Evolutionary conservation across 2,329 filamentous ascomycete species (phyloP).

Genomic region (Alternaria ventricosa): DNA sequence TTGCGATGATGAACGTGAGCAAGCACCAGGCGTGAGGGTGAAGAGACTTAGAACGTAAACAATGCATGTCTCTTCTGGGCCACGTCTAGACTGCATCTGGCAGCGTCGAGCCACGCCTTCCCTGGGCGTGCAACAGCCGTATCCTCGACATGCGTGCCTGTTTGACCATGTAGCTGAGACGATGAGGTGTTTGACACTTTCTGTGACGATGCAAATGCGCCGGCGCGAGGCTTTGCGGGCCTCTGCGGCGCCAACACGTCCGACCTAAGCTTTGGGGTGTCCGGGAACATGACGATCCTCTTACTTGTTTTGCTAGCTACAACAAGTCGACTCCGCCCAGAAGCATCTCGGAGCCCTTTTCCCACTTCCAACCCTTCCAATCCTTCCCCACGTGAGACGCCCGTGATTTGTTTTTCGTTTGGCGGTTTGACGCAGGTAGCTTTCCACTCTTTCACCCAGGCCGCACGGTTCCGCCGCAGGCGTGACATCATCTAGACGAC

Average conservation of each 20-base stretch:
- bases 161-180: not conserved
- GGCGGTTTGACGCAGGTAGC: slow-evolving; percentile 2
- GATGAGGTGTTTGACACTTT: slow-evolving; percentile 6
- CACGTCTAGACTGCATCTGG: not conserved
- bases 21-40: not conserved
- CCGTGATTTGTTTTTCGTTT: not conserved
- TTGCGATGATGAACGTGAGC: not conserved
- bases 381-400: not conserved
- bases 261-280: slow-evolving; percentile 9
- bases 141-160: not conserved
- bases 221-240: slow-evolving; percentile 2
- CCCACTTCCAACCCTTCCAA: not conserved
- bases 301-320: slow-evolving; percentile 14
- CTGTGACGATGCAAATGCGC: slow-evolving; percentile 1
- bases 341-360: slow-evolving; percentile 4
- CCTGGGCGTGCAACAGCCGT: not conserved
- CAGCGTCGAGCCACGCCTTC: not conserved
- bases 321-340: slow-evolving; percentile 3
- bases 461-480: slow-evolving; percentile 12
- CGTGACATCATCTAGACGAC: slow-evolving; percentile 28
- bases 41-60: not conserved
- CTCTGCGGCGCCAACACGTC: slow-evolving; percentile 8
- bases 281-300: slow-evolving; percentile 15
- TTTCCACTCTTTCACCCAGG: slow-evolving; percentile 5
- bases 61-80: not conserved